phyloP scores from a whole-genome alignment of 2,329 filamentous ascomycete genomes.

The Graphium sp. region DNA sequence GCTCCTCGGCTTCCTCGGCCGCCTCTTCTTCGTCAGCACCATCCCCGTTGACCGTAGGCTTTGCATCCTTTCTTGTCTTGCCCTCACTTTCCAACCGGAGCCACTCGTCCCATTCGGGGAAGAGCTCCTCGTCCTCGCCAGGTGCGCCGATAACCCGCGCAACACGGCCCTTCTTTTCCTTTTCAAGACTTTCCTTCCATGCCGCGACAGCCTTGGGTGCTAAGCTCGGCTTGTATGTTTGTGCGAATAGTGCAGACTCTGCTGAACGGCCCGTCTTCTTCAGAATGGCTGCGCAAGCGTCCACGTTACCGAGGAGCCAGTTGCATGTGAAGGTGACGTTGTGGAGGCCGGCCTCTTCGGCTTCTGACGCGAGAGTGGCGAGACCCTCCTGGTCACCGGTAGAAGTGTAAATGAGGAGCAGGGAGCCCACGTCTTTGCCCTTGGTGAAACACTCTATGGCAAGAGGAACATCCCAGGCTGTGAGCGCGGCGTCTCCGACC shows the following conservation, averaged over 20 bases:
- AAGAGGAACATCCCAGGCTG: conserved; percentile 71
- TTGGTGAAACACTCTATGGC: conserved; percentile 88
- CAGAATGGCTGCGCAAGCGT: conserved; percentile 66
- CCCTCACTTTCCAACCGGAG: conserved; percentile 64
- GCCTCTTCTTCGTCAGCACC: too few species aligned
- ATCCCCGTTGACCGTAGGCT: conserved; percentile 10
- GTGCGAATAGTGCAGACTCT: conserved; percentile 80
- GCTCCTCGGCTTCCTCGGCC: conserved; percentile 8
- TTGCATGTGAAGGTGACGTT: conserved; percentile 86
- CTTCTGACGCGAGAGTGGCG: conserved; percentile 53
- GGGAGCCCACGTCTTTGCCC: conserved; percentile 76
- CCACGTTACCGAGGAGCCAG: conserved; percentile 74
- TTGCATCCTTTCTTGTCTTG: conserved; percentile 10
- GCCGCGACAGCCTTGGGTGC: conserved; percentile 48
- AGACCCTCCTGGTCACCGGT: conserved; percentile 67
- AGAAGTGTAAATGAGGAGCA: conserved; percentile 77
- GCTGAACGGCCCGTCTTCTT: conserved; percentile 62
- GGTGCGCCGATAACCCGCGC: conserved; percentile 71
- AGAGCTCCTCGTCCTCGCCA: conserved; percentile 70
- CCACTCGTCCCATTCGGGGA: conserved; percentile 94
- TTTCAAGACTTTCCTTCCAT: conserved; percentile 78
- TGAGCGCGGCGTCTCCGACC: conserved; percentile 79
- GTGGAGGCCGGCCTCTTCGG: conserved; percentile 61
- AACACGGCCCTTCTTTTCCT: conserved; percentile 71
- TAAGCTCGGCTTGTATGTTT: conserved; percentile 84